These are phyloP conservation scores for Yarrowia porcina DNA, from an alignment of 805 yeast species.

Conservation along the genomic window DNA sequence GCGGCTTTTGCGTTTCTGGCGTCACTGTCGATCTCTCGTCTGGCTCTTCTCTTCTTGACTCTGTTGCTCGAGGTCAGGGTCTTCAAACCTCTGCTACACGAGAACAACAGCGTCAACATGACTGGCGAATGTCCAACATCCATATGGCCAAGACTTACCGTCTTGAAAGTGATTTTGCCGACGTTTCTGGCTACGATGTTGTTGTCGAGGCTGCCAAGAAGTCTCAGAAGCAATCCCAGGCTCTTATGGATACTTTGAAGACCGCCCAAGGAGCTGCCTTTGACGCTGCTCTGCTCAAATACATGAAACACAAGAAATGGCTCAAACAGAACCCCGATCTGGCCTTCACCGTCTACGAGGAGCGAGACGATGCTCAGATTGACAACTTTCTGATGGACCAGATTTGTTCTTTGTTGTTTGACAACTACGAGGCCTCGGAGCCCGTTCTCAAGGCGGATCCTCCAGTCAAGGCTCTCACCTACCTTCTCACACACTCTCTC, in stretches of 20 bases:
- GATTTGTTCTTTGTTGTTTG: conserved; percentile 10
- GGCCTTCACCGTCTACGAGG: conserved; percentile 19
- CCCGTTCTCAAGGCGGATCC: conserved; percentile 28
- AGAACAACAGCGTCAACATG: conserved; percentile 16
- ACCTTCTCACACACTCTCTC: conserved; percentile 81
- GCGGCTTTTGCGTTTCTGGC: conserved; percentile 14
- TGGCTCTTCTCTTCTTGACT: conserved; percentile 16
- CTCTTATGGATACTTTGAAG: not conserved
- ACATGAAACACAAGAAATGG: conserved; percentile 17
- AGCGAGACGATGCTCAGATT: conserved; percentile 20
- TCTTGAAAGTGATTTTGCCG: not conserved
- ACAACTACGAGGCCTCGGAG: not conserved
- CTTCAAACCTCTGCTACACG: conserved; percentile 7
- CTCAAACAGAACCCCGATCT: conserved; percentile 4
- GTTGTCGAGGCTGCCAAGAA: conserved; percentile 9
- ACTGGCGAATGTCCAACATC: conserved; percentile 25
- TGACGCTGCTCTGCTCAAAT: conserved; percentile 10
- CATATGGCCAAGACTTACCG: conserved; percentile 9
- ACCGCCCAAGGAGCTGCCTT: conserved; percentile 1
- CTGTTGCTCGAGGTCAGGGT: conserved; percentile 22
- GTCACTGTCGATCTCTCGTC: conserved; percentile 15
- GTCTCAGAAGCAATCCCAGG: not conserved
- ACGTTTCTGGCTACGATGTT: not conserved
- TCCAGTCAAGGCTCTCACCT: conserved; percentile 62
- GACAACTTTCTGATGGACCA: conserved; percentile 22